phyloP scores from a whole-genome alignment of 257 asterid genomes.

The Ilex asprella region DNA sequence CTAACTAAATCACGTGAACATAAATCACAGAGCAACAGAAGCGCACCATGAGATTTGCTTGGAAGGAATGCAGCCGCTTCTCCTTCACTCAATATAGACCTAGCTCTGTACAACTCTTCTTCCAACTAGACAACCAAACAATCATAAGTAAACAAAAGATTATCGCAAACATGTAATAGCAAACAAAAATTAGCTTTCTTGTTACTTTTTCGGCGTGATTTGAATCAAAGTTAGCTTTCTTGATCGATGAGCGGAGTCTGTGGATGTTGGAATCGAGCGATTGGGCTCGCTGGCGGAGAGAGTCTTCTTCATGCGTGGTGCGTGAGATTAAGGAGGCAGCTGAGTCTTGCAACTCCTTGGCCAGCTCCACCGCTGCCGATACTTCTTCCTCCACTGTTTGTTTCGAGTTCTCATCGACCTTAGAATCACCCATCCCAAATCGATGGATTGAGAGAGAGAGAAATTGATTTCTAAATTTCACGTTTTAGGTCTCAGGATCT shows the following conservation, averaged over 20 bases:
- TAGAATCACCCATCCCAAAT: not conserved
- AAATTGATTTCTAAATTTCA: too few species aligned
- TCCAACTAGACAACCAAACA: constrained; percentile 44
- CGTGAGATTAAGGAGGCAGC: constrained; percentile 72
- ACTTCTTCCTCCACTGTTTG: constrained; percentile 34
- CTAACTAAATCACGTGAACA: not conserved
- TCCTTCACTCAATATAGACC: constrained; percentile 77
- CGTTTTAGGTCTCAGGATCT: too few species aligned
- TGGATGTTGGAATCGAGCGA: constrained; percentile 58
- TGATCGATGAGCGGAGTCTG: constrained; percentile 53
- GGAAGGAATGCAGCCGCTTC: constrained; percentile 96
- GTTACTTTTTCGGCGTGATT: constrained; percentile 45
- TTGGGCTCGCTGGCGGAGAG: constrained; percentile 79
- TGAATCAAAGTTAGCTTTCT: constrained; percentile 33
- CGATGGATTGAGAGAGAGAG: too few species aligned
- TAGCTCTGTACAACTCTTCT: constrained; percentile 72
- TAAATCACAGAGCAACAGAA: not conserved
- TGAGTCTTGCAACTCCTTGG: constrained; percentile 86
- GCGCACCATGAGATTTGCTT: constrained; percentile 73
- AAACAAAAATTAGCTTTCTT: not conserved
- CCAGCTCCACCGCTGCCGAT: constrained; percentile 54
- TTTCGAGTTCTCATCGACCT: constrained; percentile 1
- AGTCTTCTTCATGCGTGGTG: constrained; percentile 78
- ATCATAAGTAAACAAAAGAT: not conserved
- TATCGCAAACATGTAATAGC: not conserved